Percentiles rank a stretch among this genome's conserved stretches.
Conservation (phyloP, 192 early-diverging fungal species). For the Phycomyces nitens region DNA sequence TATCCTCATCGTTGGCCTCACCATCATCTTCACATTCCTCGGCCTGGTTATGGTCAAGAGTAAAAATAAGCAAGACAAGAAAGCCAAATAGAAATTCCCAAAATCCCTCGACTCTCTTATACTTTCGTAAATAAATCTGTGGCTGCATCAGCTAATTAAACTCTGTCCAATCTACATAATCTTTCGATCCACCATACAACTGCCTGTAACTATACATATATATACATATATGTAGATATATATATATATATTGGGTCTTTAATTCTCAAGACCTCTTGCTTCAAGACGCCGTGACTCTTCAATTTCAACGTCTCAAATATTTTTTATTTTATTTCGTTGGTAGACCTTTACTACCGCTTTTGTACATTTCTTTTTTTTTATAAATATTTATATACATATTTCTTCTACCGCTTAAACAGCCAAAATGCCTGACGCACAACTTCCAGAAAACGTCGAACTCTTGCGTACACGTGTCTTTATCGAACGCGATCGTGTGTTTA, state of each 20-base stretch:
- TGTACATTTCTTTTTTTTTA: constrained; percentile 16
- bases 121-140: neutral
- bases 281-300: neutral
- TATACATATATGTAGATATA: too few species aligned
- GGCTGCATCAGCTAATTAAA: too few species aligned
- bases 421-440: constrained; percentile 10
- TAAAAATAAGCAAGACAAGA: constrained; percentile 20
- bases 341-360: neutral
- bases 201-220: too few species aligned
- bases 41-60: constrained; percentile 81
- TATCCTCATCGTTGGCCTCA: constrained; percentile 74
- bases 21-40: constrained; percentile 74
- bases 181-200: too few species aligned
- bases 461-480: constrained; percentile 61
- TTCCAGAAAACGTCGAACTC: constrained; percentile 37
- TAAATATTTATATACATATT: constrained; percentile 16
- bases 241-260: too few species aligned
- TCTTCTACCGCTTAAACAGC: neutral
- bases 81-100: constrained; percentile 15
- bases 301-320: neutral
- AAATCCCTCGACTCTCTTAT: neutral
- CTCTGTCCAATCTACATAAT: too few species aligned
- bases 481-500: constrained; percentile 64
- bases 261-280: neutral
- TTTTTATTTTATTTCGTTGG: constrained; percentile 8